Base-by-base conservation (phyloP, 352 stramenopile genomes). In the Globisporangium cederbergense region DNA sequence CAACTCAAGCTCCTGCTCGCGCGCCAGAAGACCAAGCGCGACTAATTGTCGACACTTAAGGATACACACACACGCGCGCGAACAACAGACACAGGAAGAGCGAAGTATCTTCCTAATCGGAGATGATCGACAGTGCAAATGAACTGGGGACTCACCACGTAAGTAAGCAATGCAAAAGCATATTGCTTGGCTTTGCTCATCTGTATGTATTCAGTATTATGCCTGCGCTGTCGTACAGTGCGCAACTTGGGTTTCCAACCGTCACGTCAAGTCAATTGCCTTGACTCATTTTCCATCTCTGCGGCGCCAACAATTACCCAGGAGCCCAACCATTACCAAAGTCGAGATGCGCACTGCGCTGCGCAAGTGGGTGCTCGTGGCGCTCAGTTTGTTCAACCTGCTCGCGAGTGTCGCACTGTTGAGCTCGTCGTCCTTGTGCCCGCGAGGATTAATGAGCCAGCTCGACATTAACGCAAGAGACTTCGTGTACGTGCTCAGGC, bases 11-110 rank as follows among this genome's bases (percentile, higher is more conserved):
- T 86, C 53, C 64, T 72, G 53, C 64, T 81, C 54, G 64, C 67
- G n/a, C 66, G 70, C 25, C 65, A 75, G 55, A 88, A 86, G 55
- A 63, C 18, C 60, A 86, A 87, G 70, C 75, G 78, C 61, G 68
- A 74, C 30, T 54, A 65, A 40, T 55, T 64, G 49, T 64, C 62
- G 25, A 28, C 56, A 64, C 36, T 36, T 69, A 42, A 49, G 53
- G 54, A 45, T 40, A 62, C 38, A 50, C 9, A 53, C 2, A 20
- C 3, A 22, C 9, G 43, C 18, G 18, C 5, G 18, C 22, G 43
- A 20, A n/a, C 40, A 46, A 16, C 43, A 20, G 18, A 5, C 14
- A 49, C 7, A 20, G 4, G n/a, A 8, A 47, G 14, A 42, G 4
- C 40, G 40, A 46, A 46, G 13, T 14, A 6, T 3, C 4, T 0